Evolutionary conservation across 352 stramenopile genomes (phyloP), one percentile per base, ranked within the genome.

Genomic region (Globisporangium rhizosaccharum): DNA sequence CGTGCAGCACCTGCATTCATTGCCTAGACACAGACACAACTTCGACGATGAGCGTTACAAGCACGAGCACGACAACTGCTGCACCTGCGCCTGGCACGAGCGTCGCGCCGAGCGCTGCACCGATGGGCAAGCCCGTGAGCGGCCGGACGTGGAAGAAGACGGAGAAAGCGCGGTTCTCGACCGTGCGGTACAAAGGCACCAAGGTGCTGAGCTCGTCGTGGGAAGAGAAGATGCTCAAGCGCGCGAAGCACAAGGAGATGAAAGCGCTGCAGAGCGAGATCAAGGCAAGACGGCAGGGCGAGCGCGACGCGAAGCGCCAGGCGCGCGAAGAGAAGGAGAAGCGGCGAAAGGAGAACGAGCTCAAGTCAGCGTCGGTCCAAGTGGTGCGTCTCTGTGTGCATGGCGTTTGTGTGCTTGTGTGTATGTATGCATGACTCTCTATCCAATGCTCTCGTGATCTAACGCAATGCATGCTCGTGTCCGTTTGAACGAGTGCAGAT

Each of bases 301-400:
- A 94, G 65, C 82, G 82, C 33, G 72, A 92, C 26, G 85, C 82
- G 30, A 87, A 87, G 68, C 83, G 84, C 56, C 72, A 88, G 56
- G 79, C 72, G 23, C 78, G 77, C 45, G 87, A 96, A 66, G 87
- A 96, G 37, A 87, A 88, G 67, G 83, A 94, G 58, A 92, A 92
- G 69, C 82, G 87, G 30, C 80, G 85, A 60, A 82, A 88, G 60
- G 83, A 94, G 71, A 96, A 96, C 73, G 87, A 96, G 71, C 77
- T 96, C 67, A 95, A 95, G 71, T 93, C 85, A 53, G 79, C 85
- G 11, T 67, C 85, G 2, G 79, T 95, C 45, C 87, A 96, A 88
- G 76, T 92, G 70, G 81, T 92, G 64, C 74, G 81, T 81, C 28
- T 52, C 42, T 25, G 45, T 47, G 39, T 37, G 53, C 4, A 2